Conservation (phyloP, 1,284 basidiomycete genomes). For the Cryptococcus wingfieldii region DNA sequence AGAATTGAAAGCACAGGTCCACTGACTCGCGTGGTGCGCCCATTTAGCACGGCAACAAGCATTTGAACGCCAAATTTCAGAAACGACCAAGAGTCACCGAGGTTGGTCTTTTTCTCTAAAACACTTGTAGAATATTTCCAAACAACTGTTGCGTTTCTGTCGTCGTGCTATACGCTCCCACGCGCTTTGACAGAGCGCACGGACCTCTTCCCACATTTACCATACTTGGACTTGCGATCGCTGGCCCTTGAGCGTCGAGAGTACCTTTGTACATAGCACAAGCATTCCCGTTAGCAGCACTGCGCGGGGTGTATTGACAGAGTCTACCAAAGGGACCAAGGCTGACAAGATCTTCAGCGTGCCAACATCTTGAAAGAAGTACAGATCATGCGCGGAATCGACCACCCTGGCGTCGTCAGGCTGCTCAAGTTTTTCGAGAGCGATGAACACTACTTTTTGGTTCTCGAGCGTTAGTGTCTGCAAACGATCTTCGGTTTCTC, state of each 20-base stretch:
- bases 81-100: conserved; percentile 90
- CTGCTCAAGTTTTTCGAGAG: conserved; percentile 86
- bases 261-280: conserved; percentile 5
- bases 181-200: background rate
- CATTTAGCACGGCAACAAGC: conserved; percentile 78
- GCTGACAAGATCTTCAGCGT: conserved; percentile 58
- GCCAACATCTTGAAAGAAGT: conserved; percentile 99
- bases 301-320: background rate
- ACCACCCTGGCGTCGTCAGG: conserved; percentile 85
- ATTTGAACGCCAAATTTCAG: conserved; percentile 87
- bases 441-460: conserved; percentile 86
- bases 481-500: background rate
- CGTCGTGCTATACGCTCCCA: conserved; percentile 1
- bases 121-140: background rate
- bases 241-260: conserved; percentile 27
- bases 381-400: conserved; percentile 95
- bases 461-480: conserved; percentile 72
- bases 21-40: conserved; percentile 1
- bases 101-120: conserved; percentile 55
- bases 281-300: background rate
- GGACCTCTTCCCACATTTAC: background rate
- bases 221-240: conserved; percentile 17
- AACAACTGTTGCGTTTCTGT: conserved; percentile 1
- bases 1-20: background rate
- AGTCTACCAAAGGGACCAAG: background rate